Evolutionary conservation across 352 stramenopile genomes (phyloP).

Genomic region (Globisporangium cylindrosporum): DNA sequence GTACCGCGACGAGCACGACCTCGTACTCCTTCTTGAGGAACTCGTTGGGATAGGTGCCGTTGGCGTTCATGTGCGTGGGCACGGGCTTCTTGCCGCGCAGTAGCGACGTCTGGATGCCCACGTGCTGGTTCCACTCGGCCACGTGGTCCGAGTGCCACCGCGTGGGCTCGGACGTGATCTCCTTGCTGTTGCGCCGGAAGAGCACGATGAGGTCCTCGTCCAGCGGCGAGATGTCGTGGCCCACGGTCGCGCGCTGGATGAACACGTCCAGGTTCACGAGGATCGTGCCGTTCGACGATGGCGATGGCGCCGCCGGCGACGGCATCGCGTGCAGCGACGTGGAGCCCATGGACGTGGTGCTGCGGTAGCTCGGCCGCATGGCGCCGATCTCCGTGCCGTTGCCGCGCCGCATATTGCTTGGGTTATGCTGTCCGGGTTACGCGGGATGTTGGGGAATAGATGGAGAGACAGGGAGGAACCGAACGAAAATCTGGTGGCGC

Average conservation of each 20-base stretch:
- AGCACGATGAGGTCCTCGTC: slow-evolving; percentile 80
- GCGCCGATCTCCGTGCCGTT: slow-evolving; percentile 18
- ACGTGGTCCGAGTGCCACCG: slow-evolving; percentile 66
- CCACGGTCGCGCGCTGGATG: slow-evolving; percentile 69
- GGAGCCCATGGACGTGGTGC: slow-evolving; percentile 14
- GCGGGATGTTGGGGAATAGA: slow-evolving; percentile 18
- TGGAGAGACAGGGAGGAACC: slow-evolving; percentile 8
- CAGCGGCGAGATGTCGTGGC: slow-evolving; percentile 63
- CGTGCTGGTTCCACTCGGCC: slow-evolving; percentile 75
- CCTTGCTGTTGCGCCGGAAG: slow-evolving; percentile 79
- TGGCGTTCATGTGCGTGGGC: slow-evolving; percentile 10
- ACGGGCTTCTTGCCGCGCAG: slow-evolving; percentile 47
- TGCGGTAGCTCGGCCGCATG: slow-evolving; percentile 30
- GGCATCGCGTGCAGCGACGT: neutral
- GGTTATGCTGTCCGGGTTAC: neutral
- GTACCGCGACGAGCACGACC: slow-evolving; percentile 70
- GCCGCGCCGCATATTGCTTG: slow-evolving; percentile 30
- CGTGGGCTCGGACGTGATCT: slow-evolving; percentile 68
- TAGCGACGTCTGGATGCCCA: slow-evolving; percentile 75
- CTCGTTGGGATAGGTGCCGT: slow-evolving; percentile 22
- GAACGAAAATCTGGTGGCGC: neutral
- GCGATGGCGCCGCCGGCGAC: neutral
- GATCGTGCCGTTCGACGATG: slow-evolving; percentile 35
- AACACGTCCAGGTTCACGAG: slow-evolving; percentile 76
- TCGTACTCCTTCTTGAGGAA: slow-evolving; percentile 84